These are phyloP conservation scores for Dunaliella sp. DNA, from an alignment of 139 green algal species.

Conservation along the genomic window DNA sequence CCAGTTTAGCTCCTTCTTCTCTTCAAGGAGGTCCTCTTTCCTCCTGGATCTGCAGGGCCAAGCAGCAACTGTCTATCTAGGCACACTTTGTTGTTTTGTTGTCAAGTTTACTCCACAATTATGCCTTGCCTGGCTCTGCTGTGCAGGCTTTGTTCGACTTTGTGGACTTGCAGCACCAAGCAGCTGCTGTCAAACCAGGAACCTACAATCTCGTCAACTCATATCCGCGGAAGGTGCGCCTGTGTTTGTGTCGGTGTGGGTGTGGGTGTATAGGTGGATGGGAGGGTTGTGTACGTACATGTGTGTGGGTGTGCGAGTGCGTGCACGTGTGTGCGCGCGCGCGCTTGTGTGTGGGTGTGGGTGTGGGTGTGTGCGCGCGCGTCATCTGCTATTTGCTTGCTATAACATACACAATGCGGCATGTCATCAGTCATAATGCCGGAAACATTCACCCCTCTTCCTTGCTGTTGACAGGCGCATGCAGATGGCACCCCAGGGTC, in stretches of 20 bases:
- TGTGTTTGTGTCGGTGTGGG: not conserved
- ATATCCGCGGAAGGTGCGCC: slow-evolving; percentile 56
- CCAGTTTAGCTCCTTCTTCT: too few species aligned
- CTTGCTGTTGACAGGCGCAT: not conserved
- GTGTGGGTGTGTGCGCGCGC: not conserved
- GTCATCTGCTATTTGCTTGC: not conserved
- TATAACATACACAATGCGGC: not conserved
- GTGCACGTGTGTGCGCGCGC: not conserved
- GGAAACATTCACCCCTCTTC: not conserved
- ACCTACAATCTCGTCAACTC: slow-evolving; percentile 68
- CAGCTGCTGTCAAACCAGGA: slow-evolving; percentile 42
- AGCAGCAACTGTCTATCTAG: too few species aligned
- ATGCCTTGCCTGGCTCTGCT: too few species aligned
- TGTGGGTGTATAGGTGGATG: not conserved
- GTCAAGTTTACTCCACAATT: too few species aligned
- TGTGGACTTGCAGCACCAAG: slow-evolving; percentile 61
- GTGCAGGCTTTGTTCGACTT: slow-evolving; percentile 72
- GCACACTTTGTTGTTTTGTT: too few species aligned
- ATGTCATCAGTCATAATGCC: not conserved
- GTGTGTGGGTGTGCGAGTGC: not conserved
- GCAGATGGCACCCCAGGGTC: not conserved
- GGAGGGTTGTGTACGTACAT: not conserved
- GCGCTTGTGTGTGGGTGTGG: not conserved
- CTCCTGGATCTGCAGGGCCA: too few species aligned
- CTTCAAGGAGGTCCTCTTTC: too few species aligned